Evolutionary conservation across 2,329 filamentous ascomycete species (phyloP).

Genomic region (Exophiala xenobiotica): DNA sequence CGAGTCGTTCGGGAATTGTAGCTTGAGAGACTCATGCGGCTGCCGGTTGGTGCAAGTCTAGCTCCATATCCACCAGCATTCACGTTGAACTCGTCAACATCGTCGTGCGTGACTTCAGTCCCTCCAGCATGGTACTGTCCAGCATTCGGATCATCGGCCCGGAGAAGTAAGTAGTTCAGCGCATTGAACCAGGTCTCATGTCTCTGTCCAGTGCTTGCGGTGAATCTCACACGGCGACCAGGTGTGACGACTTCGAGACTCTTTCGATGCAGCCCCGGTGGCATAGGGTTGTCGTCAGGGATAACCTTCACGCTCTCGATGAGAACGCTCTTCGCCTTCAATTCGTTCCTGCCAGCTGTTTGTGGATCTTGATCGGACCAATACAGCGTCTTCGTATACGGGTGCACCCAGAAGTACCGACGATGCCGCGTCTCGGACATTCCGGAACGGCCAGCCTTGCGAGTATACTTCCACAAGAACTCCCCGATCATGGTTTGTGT

Average conservation of each 20-base stretch:
- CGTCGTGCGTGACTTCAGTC: slow-evolving; percentile 60
- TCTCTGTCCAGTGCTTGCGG: slow-evolving; percentile 85
- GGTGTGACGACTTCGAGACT: slow-evolving; percentile 88
- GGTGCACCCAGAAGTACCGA: slow-evolving; percentile 98
- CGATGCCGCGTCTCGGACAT: slow-evolving; percentile 87
- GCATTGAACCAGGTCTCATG: slow-evolving; percentile 99
- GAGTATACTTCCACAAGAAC: slow-evolving; percentile 98
- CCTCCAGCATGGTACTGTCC: slow-evolving; percentile 43
- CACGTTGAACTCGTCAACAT: slow-evolving; percentile 82
- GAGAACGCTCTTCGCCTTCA: slow-evolving; percentile 82
- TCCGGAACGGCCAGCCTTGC: slow-evolving; percentile 84
- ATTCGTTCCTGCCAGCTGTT: slow-evolving; percentile 70
- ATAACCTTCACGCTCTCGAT: slow-evolving; percentile 93
- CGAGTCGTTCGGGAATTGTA: slow-evolving; percentile 73
- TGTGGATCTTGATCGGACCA: slow-evolving; percentile 93
- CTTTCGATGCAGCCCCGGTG: slow-evolving; percentile 90
- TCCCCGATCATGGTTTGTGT: slow-evolving; percentile 99
- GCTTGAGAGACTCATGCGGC: slow-evolving; percentile 65
- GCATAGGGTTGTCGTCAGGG: slow-evolving; percentile 90
- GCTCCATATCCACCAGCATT: slow-evolving; percentile 65
- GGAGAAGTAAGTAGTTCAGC: slow-evolving; percentile 83
- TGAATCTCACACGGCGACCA: slow-evolving; percentile 87
- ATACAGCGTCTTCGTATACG: slow-evolving; percentile 92
- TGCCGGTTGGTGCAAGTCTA: slow-evolving; percentile 49
- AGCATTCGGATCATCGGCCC: slow-evolving; percentile 57